Conservation (phyloP, 2,329 filamentous ascomycete species). For the Pseudogymnoascus verrucosus region DNA sequence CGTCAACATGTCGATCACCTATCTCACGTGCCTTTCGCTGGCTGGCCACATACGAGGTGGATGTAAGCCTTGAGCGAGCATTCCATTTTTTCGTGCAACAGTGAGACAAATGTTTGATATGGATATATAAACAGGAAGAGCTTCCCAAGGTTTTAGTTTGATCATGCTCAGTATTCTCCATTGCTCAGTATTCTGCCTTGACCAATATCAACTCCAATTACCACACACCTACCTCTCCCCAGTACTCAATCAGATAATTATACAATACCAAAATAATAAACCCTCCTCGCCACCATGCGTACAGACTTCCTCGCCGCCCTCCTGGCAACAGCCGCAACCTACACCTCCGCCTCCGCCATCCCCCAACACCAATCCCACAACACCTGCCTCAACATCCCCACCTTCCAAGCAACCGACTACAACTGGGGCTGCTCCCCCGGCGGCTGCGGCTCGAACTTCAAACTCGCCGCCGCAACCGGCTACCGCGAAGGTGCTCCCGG, state of each 20-base stretch:
- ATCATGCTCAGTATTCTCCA: neutral
- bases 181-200: neutral
- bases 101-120: neutral
- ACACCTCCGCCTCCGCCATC: neutral
- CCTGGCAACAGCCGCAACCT: neutral
- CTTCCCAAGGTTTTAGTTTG: neutral
- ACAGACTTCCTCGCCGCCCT: neutral
- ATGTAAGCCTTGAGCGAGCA: neutral
- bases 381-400: neutral
- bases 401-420: neutral
- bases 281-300: neutral
- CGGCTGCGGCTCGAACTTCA: constrained; percentile 22
- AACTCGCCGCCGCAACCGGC: constrained; percentile 18
- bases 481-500: constrained; percentile 21
- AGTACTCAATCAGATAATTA: neutral
- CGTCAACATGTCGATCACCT: neutral
- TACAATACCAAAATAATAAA: neutral
- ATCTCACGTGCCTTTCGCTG: neutral
- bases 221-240: neutral
- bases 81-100: neutral
- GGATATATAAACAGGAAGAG: neutral
- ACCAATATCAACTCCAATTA: neutral
- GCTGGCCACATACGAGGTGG: neutral
- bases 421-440: constrained; percentile 21
- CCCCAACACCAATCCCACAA: neutral